Percentiles rank a stretch among this genome's conserved stretches.
Evolutionary conservation across 495 filamentous ascomycete genomes (phyloP).

Genomic region (Lasiosphaeria hispida): DNA sequence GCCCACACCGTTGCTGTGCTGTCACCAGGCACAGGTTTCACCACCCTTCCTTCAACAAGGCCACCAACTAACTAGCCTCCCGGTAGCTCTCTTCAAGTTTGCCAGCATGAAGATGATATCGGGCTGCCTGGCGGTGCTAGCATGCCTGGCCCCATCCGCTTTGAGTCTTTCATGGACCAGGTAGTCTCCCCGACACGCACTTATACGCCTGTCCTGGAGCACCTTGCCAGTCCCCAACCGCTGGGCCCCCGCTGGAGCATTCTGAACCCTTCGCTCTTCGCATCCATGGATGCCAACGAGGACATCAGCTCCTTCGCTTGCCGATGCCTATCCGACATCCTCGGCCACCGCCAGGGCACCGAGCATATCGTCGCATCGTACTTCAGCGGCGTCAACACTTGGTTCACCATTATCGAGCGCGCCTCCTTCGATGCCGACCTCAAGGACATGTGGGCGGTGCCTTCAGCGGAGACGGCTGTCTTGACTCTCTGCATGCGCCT

Average conservation of each 20-base stretch:
- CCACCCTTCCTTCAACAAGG: too few species aligned
- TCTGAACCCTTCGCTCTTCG: constrained; percentile 22
- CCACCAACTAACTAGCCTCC: constrained; percentile 2
- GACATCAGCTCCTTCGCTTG: constrained; percentile 38
- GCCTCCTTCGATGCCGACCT: constrained; percentile 19
- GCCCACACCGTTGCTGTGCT: neutral
- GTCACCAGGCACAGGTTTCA: too few species aligned
- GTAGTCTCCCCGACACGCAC: constrained; percentile 8
- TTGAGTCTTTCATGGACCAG: constrained; percentile 18
- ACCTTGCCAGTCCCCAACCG: constrained; percentile 10
- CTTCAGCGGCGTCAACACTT: constrained; percentile 28
- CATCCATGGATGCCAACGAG: constrained; percentile 25
- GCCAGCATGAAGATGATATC: constrained; percentile 28
- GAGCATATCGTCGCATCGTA: constrained; percentile 46
- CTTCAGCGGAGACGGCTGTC: constrained; percentile 26
- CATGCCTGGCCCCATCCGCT: constrained; percentile 11
- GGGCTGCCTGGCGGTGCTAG: constrained; percentile 8
- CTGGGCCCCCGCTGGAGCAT: constrained; percentile 8
- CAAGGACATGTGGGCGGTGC: constrained; percentile 23
- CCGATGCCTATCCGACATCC: constrained; percentile 64
- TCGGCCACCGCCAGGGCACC: constrained; percentile 62
- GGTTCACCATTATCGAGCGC: constrained; percentile 31
- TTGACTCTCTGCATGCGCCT: constrained; percentile 31
- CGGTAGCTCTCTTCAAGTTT: constrained; percentile 22
- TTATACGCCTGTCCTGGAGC: constrained; percentile 16